Evolutionary conservation across 2,329 filamentous ascomycete genomes (phyloP).

Genomic region (Helminthosporium solani): DNA sequence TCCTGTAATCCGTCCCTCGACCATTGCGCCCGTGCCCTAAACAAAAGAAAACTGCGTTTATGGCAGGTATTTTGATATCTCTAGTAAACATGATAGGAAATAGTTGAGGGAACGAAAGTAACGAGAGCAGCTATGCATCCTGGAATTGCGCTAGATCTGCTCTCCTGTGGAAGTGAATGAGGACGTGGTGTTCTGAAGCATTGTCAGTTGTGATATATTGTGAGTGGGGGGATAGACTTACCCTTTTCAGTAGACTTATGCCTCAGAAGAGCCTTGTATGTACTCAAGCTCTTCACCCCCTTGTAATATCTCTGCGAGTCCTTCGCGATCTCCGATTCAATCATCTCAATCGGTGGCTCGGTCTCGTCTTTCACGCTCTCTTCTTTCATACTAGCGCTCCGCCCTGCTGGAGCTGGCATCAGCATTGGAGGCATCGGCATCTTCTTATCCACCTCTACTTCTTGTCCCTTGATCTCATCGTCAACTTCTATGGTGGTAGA

Average conservation of each 20-base stretch:
- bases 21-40: no score
- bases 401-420: constrained; percentile 24
- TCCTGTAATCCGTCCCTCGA: no score
- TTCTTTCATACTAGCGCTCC: constrained; percentile 2
- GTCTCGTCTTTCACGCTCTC: constrained; percentile 9
- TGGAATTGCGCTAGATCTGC: constrained; percentile 9
- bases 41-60: no score
- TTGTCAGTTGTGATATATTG: background rate
- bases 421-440: constrained; percentile 23
- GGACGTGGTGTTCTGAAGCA: constrained; percentile 17
- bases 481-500: constrained; percentile 9
- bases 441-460: constrained; percentile 24
- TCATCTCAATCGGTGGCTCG: constrained; percentile 9
- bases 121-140: no score
- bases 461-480: constrained; percentile 27
- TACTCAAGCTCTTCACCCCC: constrained; percentile 24
- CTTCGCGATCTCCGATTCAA: constrained; percentile 9
- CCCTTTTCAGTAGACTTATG: constrained; percentile 17
- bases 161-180: constrained; percentile 19
- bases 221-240: constrained; percentile 2
- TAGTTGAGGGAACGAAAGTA: no score
- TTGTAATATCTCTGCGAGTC: constrained; percentile 19
- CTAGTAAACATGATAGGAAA: no score
- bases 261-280: constrained; percentile 24
- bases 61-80: no score